These are phyloP conservation scores for Exophiala lecanii-corni DNA, from an alignment of 2,329 filamentous ascomycete species.

Conservation along the genomic window DNA sequence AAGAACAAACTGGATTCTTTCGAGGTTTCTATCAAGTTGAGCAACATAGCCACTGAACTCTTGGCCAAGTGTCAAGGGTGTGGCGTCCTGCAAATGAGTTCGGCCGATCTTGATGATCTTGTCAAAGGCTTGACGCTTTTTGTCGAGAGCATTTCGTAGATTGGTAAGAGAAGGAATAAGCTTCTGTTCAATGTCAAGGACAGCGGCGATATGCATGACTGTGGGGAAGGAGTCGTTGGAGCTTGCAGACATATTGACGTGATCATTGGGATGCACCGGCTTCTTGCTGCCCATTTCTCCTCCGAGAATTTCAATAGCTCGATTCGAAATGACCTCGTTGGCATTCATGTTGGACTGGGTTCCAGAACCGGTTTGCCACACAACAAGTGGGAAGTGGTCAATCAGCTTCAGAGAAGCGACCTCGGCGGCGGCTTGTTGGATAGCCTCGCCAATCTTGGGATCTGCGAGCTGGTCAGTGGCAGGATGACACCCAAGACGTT, in stretches of 20 bases:
- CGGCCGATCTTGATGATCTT: conserved; percentile 98
- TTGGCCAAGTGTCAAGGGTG: conserved; percentile 88
- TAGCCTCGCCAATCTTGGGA: conserved; percentile 83
- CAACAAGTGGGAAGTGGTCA: conserved; percentile 96
- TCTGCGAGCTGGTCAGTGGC: conserved; percentile 49
- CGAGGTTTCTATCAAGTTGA: conserved; percentile 85
- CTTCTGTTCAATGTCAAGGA: conserved; percentile 82
- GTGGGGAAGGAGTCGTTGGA: conserved; percentile 99
- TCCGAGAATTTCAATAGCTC: conserved; percentile 94
- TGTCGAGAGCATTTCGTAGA: conserved; percentile 77
- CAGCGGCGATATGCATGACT: conserved; percentile 98
- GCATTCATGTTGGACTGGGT: conserved; percentile 99
- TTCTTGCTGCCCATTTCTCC: conserved; percentile 94
- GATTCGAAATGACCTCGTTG: conserved; percentile 99
- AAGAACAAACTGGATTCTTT: conserved; percentile 75
- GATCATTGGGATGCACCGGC: conserved; percentile 98
- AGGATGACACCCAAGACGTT: background rate
- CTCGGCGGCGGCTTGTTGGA: conserved; percentile 89
- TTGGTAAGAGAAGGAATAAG: conserved; percentile 78
- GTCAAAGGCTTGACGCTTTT: conserved; percentile 84
- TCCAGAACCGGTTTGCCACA: conserved; percentile 98
- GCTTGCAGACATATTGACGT: conserved; percentile 98
- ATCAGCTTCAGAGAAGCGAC: conserved; percentile 89
- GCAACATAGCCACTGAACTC: conserved; percentile 97
- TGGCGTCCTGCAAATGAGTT: conserved; percentile 96